phyloP scores from a whole-genome alignment of 805 yeast species.

The Grigorovia yakushimaensis region DNA sequence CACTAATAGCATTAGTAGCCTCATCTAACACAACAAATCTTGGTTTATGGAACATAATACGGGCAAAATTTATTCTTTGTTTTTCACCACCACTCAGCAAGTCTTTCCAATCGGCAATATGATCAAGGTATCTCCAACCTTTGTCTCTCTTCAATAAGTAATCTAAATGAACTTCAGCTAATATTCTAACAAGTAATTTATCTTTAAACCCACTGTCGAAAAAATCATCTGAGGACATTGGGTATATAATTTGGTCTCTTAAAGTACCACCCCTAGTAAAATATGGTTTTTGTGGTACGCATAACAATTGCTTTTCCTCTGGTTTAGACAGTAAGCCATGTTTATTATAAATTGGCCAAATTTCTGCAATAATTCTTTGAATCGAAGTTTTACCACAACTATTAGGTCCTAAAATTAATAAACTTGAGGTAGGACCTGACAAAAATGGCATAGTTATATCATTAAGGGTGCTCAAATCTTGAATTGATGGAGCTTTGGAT shows the following conservation, averaged over 20 bases:
- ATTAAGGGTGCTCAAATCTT: conserved; percentile 22
- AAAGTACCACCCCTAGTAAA: conserved; percentile 68
- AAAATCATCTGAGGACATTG: conserved; percentile 70
- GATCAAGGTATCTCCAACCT: conserved; percentile 37
- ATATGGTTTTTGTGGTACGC: conserved; percentile 80
- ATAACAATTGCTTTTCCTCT: conserved; percentile 54
- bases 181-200: conserved; percentile 52
- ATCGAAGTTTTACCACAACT: conserved; percentile 88
- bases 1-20: conserved; percentile 86
- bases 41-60: conserved; percentile 72
- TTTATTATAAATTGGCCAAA: conserved; percentile 77
- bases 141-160: conserved; percentile 61
- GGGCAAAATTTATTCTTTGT: conserved; percentile 82
- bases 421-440: conserved; percentile 45
- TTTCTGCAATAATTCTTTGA: conserved; percentile 71
- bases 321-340: conserved; percentile 77
- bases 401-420: conserved; percentile 76
- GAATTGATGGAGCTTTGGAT: conserved; percentile 29
- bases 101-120: conserved; percentile 69
- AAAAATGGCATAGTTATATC: conserved; percentile 20
- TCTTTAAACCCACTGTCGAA: conserved; percentile 62
- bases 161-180: conserved; percentile 70
- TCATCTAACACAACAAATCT: conserved; percentile 80
- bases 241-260: conserved; percentile 87
- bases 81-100: conserved; percentile 95